Base-by-base conservation (phyloP, 176 grass and related monocot genomes). In the Cymbopogon citratus region DNA sequence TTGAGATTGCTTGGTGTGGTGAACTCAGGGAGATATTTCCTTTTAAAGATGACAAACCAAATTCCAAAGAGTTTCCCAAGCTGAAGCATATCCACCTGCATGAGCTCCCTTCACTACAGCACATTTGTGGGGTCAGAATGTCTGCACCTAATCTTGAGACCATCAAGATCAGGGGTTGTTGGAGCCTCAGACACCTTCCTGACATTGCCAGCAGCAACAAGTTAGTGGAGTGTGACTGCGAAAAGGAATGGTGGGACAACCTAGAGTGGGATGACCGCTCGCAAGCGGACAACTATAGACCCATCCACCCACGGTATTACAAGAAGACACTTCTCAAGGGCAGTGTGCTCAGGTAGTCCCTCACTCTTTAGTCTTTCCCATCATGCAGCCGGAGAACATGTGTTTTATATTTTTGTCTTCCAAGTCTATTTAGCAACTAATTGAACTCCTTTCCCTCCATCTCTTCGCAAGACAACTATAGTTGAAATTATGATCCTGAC, bases 231-330 rank as follows among this genome's bases (percentile, higher is more conserved):
- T 76, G 73, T 1, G 54, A 79, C 11, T 85, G 75, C 15, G 83
- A 85, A 67, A 73, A 85, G 56, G 75, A 85, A 4, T 85, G 83
- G 75, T 85, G 83, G 75, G 75, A 85, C 0, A 1, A 7, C 10
- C 31, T 85, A 0, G 31, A 63, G 40, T 85, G 83, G 75, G 75
- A 85, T 1, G 40, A 68, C 3, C 0, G 16, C 1, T 57, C 31
- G 0, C 73, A 57, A 0, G 16, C n/a, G 1, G 14, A 7, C 1
- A 21, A 45, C 40, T 85, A 79, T 67, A 6, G 13, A 41, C 66
- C 40, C 1, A 28, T 3, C 3, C 66, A 85, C 16, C 48, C 83
- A 4, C 1, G 2, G 0, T 79, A 85, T 24, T 63, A 78, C 83
- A 85, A 85, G 66, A 71, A 61, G 25, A 46, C 9, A 5, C 0